Evolutionary conservation across 73 alveolate genomes (phyloP).

Genomic region (Paramecium tetraurelia): DNA sequence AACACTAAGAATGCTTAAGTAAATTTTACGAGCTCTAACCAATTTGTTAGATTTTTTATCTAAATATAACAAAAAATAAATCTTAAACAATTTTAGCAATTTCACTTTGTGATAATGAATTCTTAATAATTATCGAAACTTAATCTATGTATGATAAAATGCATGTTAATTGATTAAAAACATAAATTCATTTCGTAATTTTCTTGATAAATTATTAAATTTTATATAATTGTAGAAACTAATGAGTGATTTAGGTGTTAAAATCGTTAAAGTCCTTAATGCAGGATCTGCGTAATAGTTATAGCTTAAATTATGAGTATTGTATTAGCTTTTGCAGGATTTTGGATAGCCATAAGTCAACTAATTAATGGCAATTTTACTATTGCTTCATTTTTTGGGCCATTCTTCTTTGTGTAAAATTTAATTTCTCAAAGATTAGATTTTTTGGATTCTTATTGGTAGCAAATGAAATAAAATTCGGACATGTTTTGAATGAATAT

Average conservation of each 20-base stretch:
- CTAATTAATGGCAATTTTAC: neutral
- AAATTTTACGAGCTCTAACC: neutral
- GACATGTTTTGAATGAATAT: neutral
- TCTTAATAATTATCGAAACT: too few relatives aligned
- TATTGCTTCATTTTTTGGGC: neutral
- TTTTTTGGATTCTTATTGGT: conserved; percentile 46
- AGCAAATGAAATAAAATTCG: neutral
- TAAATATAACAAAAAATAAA: too few relatives aligned
- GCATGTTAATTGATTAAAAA: neutral
- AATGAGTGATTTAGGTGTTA: conserved; percentile 33
- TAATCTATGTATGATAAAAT: too few relatives aligned
- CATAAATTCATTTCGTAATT: neutral
- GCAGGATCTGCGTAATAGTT: conserved; percentile 25
- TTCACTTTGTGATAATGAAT: too few relatives aligned
- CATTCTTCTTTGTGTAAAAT: conserved; percentile 22
- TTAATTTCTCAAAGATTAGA: neutral
- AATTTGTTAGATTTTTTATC: neutral
- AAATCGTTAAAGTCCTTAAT: neutral
- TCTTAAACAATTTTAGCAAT: too few relatives aligned
- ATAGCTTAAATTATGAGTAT: neutral
- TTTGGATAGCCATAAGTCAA: neutral
- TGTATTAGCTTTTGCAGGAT: conserved; percentile 30
- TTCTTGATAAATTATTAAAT: neutral
- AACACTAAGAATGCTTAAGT: too few relatives aligned
- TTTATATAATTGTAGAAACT: neutral